These are phyloP conservation scores for Ampelocalamus luodianensis DNA, from an alignment of 176 grass and related monocot species.

Conservation along the genomic window DNA sequence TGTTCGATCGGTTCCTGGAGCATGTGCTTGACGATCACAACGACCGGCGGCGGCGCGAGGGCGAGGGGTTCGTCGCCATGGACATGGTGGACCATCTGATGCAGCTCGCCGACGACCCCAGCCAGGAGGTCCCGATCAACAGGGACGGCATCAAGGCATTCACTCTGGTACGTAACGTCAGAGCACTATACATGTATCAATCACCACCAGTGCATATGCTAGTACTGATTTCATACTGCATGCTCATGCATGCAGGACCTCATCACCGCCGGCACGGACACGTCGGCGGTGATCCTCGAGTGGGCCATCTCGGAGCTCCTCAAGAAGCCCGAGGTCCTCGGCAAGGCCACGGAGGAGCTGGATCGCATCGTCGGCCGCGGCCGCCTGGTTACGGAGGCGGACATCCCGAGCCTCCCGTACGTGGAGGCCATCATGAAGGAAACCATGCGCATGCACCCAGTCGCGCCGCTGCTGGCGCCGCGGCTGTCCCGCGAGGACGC, in stretches of 20 bases:
- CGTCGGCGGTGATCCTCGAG: conserved; percentile 42
- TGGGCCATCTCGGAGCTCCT: conserved; percentile 68
- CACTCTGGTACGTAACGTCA: too few relatives aligned
- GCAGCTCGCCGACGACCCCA: conserved; percentile 56
- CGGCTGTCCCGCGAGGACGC: conserved; percentile 42
- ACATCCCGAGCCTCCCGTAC: conserved; percentile 53
- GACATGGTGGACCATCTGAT: conserved; percentile 78
- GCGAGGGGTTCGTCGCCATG: conserved; percentile 47
- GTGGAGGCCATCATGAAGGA: conserved; percentile 62
- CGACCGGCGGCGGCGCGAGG: conserved; percentile 38
- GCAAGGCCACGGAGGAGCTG: conserved; percentile 63
- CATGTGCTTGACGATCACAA: conserved; percentile 70
- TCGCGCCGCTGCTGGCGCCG: conserved; percentile 50
- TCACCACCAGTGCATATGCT: too few relatives aligned
- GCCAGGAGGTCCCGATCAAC: conserved; percentile 56
- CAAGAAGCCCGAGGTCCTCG: conserved; percentile 42
- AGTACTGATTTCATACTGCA: not conserved
- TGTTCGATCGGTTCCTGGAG: conserved; percentile 68
- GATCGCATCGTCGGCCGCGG: conserved; percentile 51
- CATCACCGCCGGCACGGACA: conserved; percentile 61
- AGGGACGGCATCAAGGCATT: conserved; percentile 53
- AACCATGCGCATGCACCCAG: conserved; percentile 66
- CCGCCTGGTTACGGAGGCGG: conserved; percentile 51
- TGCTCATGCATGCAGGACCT: conserved; percentile 53
- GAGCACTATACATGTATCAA: too few relatives aligned